A percentile compares a stretch with the other conserved stretches of the same genome.
phyloP scores from a whole-genome alignment of 176 grass and related monocot species.

The Chrysopogon serrulatus region DNA sequence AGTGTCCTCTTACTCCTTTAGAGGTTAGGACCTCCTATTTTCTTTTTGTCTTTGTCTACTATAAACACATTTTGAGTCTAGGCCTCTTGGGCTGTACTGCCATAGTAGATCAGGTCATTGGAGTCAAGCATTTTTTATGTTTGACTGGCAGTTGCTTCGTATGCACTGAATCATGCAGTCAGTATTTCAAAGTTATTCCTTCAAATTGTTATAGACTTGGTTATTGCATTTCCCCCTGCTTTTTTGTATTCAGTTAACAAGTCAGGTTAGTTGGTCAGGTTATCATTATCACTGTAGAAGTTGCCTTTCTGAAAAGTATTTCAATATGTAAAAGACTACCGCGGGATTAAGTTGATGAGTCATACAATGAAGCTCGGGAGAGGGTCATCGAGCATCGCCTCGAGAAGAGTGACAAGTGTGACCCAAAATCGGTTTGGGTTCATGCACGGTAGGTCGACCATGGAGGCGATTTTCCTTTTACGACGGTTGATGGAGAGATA shows the following conservation, averaged over 20 bases:
- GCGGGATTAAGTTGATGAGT: too few relatives aligned
- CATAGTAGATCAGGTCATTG: background rate
- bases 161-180: background rate
- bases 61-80: background rate
- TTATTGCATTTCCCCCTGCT: background rate
- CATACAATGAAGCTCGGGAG: too few relatives aligned
- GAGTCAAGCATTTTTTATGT: background rate
- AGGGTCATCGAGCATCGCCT: too few relatives aligned
- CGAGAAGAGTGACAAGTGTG: too few relatives aligned
- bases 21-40: too few relatives aligned
- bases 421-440: too few relatives aligned
- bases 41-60: background rate
- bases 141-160: background rate
- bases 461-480: too few relatives aligned
- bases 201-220: background rate
- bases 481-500: too few relatives aligned
- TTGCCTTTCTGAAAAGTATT: background rate
- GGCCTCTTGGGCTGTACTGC: background rate
- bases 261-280: background rate
- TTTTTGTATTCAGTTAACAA: background rate
- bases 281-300: background rate
- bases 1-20: too few relatives aligned
- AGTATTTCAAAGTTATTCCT: background rate
- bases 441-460: too few relatives aligned
- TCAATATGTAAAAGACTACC: background rate